These are phyloP conservation scores for Pichia paraexigua DNA, from an alignment of 805 yeast species.

Conservation along the genomic window DNA sequence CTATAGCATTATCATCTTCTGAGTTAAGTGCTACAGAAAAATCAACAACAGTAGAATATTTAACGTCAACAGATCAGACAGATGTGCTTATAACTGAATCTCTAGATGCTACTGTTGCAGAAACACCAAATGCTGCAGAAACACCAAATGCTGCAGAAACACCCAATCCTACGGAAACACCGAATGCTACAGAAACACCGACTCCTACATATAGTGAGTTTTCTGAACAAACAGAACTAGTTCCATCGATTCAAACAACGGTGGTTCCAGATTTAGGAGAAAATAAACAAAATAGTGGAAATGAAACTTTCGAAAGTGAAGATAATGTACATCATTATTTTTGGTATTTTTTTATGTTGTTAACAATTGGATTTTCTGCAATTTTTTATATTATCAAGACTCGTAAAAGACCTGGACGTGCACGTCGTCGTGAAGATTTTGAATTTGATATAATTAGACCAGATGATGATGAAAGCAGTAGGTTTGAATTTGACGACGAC, in stretches of 20 bases:
- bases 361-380: conserved; percentile 49
- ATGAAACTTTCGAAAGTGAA: conserved; percentile 2
- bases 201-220: too few relatives aligned
- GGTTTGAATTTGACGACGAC: conserved; percentile 18
- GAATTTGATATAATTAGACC: conserved; percentile 75
- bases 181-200: not conserved
- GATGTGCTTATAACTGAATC: not conserved
- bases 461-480: conserved; percentile 37
- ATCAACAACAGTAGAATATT: conserved; percentile 8
- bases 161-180: too few relatives aligned
- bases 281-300: not conserved
- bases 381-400: conserved; percentile 35
- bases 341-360: conserved; percentile 41
- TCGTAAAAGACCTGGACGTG: conserved; percentile 31
- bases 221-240: not conserved
- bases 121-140: too few relatives aligned
- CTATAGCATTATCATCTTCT: not conserved
- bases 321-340: conserved; percentile 9
- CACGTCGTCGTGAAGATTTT: conserved; percentile 58
- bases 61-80: not conserved
- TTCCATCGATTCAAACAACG: not conserved
- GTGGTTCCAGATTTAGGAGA: not conserved
- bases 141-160: not conserved
- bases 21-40: not conserved
- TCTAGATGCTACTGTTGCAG: not conserved